Percentiles rank a stretch among this genome's conserved stretches.
phyloP scores from a whole-genome alignment of 345 rosid species.

The Abelmoschus esculentus region DNA sequence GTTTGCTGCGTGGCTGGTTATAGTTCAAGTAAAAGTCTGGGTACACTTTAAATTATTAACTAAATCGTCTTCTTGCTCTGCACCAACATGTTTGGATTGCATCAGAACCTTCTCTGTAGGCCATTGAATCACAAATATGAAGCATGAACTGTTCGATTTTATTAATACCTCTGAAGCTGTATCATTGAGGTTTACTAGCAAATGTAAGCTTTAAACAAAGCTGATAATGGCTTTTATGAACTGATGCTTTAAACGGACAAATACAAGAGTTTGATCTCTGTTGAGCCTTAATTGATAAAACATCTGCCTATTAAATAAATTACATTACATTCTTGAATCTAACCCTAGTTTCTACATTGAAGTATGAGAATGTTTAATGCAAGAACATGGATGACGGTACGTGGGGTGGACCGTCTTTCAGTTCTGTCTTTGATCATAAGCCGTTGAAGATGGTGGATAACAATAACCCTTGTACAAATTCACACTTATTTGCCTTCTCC shows the following conservation, averaged over 20 bases:
- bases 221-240: conserved; percentile 6
- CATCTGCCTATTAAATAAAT: not conserved
- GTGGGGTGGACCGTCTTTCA: too few relatives aligned
- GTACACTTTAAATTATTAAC: too few relatives aligned
- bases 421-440: too few relatives aligned
- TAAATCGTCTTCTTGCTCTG: too few relatives aligned
- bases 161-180: not conserved
- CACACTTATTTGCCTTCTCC: conserved; percentile 54
- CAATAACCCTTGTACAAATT: conserved; percentile 57
- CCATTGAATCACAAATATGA: not conserved
- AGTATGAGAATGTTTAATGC: not conserved
- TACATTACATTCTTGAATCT: not conserved
- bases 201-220: not conserved
- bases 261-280: not conserved
- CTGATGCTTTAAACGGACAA: not conserved
- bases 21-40: not conserved
- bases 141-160: not conserved
- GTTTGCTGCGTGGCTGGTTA: not conserved
- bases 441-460: conserved; percentile 47
- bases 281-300: not conserved
- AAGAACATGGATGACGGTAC: conserved; percentile 7
- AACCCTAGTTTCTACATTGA: not conserved
- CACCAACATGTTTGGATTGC: not conserved
- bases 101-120: not conserved
- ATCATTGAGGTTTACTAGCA: not conserved